Evolutionary conservation across 495 filamentous ascomycete species (phyloP), one percentile per base, ranked within the genome.

Genomic region (Clavariopsis aquatica): DNA sequence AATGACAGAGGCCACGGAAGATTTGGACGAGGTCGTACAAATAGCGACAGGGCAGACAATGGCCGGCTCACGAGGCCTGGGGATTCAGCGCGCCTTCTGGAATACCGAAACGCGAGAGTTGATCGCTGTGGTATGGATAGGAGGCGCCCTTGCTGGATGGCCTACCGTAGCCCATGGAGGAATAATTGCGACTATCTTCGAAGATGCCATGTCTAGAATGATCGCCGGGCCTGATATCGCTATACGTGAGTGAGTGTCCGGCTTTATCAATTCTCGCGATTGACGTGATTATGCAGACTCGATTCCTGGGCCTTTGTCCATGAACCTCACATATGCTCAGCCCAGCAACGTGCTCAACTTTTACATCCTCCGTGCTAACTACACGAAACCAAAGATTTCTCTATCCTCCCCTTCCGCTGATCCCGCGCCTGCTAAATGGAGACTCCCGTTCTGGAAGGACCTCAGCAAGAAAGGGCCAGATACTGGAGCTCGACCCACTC

Each of bases 91-190:
- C 27, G 43, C 70, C 6, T 87, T 85, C 64, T 84, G 75, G 76
- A 82, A 84, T 61, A 67, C 78, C 22, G 77, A 77, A 45, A 79
- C 79, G 38, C 71, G 79, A 46, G 76, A 75, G 61, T 64, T 82
- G 3, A 63, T 83, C 41, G 81, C 75, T 59, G 73, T 93, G 17
- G 77, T 92, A 19, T 88, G 77, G 72, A 82, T 93, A 43, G 90
- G 90, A 29, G 49, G 72, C 0, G 83, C 78, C 15, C 70, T 86
- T 22, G 77, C 84, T 31, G 89, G 91, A 1, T 93, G 88, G 88
- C 89, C 89, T n/a, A 83, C 82, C 1, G 77, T 91, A 22, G 84
- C 88, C 54, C 91, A 95, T 75, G 91, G 91, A 19, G 91, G 91
- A 19, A 79, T 81, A 1, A 78, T 91, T 38, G 89, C 85, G 3